Percentiles rank a stretch among this genome's conserved stretches.
Evolutionary conservation across 176 grass and related monocot species (phyloP).

Genomic region (Ananas comosus): DNA sequence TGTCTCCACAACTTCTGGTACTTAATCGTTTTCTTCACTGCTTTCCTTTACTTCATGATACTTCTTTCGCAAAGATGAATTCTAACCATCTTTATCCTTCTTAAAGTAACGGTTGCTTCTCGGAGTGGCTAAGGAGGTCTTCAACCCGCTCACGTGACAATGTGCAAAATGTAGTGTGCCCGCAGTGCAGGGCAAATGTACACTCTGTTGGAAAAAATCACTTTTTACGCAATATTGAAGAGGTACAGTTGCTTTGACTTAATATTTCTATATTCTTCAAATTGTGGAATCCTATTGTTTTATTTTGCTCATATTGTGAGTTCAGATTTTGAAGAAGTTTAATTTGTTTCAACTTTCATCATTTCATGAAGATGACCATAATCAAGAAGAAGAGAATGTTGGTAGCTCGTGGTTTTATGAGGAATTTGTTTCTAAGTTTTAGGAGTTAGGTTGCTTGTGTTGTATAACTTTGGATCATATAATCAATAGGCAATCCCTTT

Average conservation of each 20-base stretch:
- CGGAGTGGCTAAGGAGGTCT: constrained; percentile 91
- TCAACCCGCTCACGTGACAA: constrained; percentile 43
- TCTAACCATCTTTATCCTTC: constrained; percentile 17
- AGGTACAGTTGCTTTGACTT: constrained; percentile 30
- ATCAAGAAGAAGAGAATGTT: no score
- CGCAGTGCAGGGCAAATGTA: constrained; percentile 72
- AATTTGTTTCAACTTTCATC: no score
- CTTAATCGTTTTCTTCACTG: constrained; percentile 12
- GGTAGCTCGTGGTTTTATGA: no score
- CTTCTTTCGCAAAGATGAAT: constrained; percentile 12
- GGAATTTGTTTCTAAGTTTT: no score
- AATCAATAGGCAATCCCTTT: no score
- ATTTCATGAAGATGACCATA: no score
- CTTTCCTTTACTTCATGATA: neutral
- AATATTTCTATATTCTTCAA: neutral
- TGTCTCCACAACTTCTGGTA: constrained; percentile 99
- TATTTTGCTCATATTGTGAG: no score
- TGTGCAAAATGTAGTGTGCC: constrained; percentile 50
- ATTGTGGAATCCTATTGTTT: neutral
- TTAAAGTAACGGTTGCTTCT: constrained; percentile 94
- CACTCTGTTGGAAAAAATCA: constrained; percentile 96
- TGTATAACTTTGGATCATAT: no score
- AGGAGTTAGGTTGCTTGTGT: no score
- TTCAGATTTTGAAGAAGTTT: no score
- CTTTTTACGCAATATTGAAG: constrained; percentile 91